Evolutionary conservation across 306 rosid genomes (phyloP).

Genomic region (Trifolium dubium): DNA sequence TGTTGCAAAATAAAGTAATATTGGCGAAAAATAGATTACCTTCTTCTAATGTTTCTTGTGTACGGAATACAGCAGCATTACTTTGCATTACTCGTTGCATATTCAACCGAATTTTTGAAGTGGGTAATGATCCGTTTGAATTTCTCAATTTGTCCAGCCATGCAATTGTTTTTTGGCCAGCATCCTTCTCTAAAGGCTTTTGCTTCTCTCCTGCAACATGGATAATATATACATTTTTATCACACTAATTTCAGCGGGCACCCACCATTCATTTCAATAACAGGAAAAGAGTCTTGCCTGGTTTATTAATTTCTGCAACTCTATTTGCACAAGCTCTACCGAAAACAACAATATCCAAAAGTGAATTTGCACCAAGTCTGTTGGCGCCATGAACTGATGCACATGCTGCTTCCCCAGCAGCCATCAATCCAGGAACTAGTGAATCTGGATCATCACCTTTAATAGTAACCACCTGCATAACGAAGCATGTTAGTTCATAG

Average conservation of each 20-base stretch:
- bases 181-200: slow-evolving; percentile 86
- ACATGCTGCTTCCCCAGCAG: slow-evolving; percentile 96
- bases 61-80: slow-evolving; percentile 98
- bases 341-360: slow-evolving; percentile 89
- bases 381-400: slow-evolving; percentile 96
- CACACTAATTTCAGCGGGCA: not conserved
- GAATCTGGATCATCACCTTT: slow-evolving; percentile 78
- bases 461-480: slow-evolving; percentile 69
- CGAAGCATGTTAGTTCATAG: slow-evolving; percentile 11
- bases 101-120: slow-evolving; percentile 83
- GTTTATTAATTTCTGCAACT: slow-evolving; percentile 78
- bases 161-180: slow-evolving; percentile 90
- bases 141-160: slow-evolving; percentile 95
- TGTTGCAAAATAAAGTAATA: not conserved
- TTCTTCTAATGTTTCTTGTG: slow-evolving; percentile 91
- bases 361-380: slow-evolving; percentile 96
- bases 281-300: slow-evolving; percentile 58
- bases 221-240: slow-evolving; percentile 20
- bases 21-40: slow-evolving; percentile 51
- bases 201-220: slow-evolving; percentile 75
- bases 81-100: slow-evolving; percentile 98
- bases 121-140: slow-evolving; percentile 81
- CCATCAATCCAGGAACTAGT: slow-evolving; percentile 81
- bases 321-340: slow-evolving; percentile 97
- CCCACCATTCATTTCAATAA: not conserved